Evolutionary conservation across 2,329 filamentous ascomycete species (phyloP).

Genomic region (Dryadomyces sulphureus): DNA sequence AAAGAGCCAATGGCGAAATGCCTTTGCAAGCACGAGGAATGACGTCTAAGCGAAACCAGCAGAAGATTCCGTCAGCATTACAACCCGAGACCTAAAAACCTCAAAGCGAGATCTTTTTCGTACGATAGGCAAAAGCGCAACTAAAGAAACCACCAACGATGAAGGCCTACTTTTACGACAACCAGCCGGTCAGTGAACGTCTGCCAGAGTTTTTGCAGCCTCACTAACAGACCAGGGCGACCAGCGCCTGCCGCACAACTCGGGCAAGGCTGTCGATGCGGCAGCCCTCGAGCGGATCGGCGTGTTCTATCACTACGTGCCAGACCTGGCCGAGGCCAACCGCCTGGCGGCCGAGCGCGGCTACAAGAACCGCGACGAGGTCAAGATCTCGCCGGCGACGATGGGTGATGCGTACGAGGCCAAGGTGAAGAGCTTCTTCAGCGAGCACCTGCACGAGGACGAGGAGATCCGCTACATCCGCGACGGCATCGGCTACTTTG

Average conservation of each 20-base stretch:
- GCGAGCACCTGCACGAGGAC: constrained; percentile 93
- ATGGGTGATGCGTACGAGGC: constrained; percentile 83
- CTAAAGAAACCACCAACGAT: constrained; percentile 20
- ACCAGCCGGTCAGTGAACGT: constrained; percentile 28
- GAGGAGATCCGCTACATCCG: constrained; percentile 95
- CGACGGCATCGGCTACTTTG: constrained; percentile 81
- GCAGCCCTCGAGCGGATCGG: constrained; percentile 59
- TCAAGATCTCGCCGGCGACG: constrained; percentile 70
- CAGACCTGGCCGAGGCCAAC: constrained; percentile 53
- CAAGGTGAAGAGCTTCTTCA: constrained; percentile 87
- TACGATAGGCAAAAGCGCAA: neutral
- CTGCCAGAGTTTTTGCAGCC: no score
- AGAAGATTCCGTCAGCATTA: neutral
- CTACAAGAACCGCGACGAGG: constrained; percentile 92
- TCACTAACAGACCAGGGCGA: constrained; percentile 50
- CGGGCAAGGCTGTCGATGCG: constrained; percentile 51
- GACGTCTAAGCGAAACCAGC: neutral
- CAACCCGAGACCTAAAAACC: neutral
- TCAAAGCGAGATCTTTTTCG: neutral
- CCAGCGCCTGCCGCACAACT: constrained; percentile 83
- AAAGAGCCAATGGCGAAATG: constrained; percentile 8
- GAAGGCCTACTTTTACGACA: constrained; percentile 45
- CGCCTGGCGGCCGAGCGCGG: constrained; percentile 56
- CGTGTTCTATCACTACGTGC: constrained; percentile 61
- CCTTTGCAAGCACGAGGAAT: neutral